phyloP scores from a whole-genome alignment of 2,329 filamentous ascomycete genomes.

The Cladosporium phlei region DNA sequence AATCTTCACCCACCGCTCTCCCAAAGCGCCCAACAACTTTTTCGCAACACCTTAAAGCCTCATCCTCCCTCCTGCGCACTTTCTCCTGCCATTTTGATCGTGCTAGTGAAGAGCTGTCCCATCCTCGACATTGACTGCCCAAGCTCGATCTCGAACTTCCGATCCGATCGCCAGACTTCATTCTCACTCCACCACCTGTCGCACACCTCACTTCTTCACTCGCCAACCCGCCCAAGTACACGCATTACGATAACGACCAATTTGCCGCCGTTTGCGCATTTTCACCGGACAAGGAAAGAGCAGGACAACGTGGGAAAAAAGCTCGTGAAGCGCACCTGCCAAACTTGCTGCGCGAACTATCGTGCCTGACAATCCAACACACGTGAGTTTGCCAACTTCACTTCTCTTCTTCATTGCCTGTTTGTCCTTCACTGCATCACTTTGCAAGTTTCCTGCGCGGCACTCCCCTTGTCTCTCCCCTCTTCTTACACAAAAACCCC shows the following conservation, averaged over 20 bases:
- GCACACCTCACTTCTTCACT: not conserved
- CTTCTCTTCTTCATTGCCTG: not conserved
- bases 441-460: not conserved
- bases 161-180: constrained; percentile 6
- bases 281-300: not conserved
- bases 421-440: not conserved
- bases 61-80: constrained; percentile 8
- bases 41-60: no score
- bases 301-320: not conserved
- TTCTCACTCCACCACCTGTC: constrained; percentile 3
- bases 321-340: constrained; percentile 11
- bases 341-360: not conserved
- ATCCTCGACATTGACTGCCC: not conserved
- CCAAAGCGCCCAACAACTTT: constrained; percentile 7
- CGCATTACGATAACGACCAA: not conserved
- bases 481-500: not conserved
- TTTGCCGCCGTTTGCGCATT: not conserved
- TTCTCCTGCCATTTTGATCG: no score
- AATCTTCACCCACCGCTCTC: constrained; percentile 6
- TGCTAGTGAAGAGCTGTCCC: constrained; percentile 12
- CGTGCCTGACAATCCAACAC: not conserved
- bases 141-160: not conserved
- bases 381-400: constrained; percentile 8
- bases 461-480: not conserved
- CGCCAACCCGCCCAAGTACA: not conserved